Evolutionary conservation across 768 basidiomycete species (phyloP).

Genomic region (Nevesoporus exiguus): DNA sequence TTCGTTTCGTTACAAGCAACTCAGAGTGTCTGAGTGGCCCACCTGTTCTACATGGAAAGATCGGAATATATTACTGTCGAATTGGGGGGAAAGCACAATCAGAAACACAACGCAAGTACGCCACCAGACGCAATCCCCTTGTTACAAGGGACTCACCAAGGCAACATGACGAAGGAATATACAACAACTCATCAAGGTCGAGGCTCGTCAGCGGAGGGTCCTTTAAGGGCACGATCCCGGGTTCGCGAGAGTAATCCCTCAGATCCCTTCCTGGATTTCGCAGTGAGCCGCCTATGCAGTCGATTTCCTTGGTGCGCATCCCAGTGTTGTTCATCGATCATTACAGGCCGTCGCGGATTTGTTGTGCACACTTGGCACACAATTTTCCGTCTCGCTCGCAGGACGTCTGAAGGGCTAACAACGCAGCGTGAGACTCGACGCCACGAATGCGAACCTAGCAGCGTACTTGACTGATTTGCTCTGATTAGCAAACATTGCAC

Average conservation of each 20-base stretch:
- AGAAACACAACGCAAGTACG: not conserved
- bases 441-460: constrained; percentile 1
- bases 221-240: not conserved
- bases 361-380: constrained; percentile 63
- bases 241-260: not conserved
- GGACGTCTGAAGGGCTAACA: constrained; percentile 52
- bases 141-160: constrained; percentile 9
- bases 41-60: constrained; percentile 1
- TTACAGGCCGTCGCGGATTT: constrained; percentile 51
- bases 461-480: constrained; percentile 47
- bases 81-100: not conserved
- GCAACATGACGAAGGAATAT: constrained; percentile 7
- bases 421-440: constrained; percentile 8
- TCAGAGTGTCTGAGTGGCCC: not conserved
- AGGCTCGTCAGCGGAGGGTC: constrained; percentile 4
- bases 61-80: not conserved
- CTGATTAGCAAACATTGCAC: constrained; percentile 45
- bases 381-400: constrained; percentile 54
- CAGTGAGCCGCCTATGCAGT: constrained; percentile 47
- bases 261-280: constrained; percentile 23
- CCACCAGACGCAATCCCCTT: not conserved
- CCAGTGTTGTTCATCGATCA: constrained; percentile 62
- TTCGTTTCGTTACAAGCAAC: not conserved
- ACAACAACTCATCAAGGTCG: constrained; percentile 1
- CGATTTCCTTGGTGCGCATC: constrained; percentile 54